Evolutionary conservation across 345 rosid species (phyloP), one percentile per base, ranked within the genome.

Genomic region (Aegle marmelos): DNA sequence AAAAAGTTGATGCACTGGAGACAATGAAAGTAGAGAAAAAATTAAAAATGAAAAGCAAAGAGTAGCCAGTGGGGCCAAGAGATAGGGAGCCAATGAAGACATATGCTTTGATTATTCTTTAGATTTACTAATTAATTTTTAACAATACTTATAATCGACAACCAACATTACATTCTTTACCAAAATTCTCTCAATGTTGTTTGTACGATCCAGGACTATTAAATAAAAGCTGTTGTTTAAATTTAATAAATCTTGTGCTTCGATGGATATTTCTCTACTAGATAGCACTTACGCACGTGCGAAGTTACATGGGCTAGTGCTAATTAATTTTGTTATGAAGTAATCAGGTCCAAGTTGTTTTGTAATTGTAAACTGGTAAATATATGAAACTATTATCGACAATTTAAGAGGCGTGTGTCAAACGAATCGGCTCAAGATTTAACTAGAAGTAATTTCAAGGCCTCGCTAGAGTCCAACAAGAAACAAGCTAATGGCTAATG

Each of bases 111-210:
- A 58, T 60, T 59, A 27, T 57, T 58, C 65, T 33, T 25, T 59
- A 24, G 14, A 57, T 45, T 19, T 22, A 45, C 6, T 41, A 31
- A 9, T 6, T 33, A 53, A 2, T 17, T 37, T 69, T 25, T 30
- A 21, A 21, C 34, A 33, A 54, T 57, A 22, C 34, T 22, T 28
- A 17, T n/a, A 5, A 57, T 6, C 62, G 53, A 66, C 6, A 56
- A 78, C 57, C 80, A 36, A 66, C 72, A 9, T 17, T 41, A 78
- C 82, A 81, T 68, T 79, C 79, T 41, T 74, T 16, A 71, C 76
- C 75, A 70, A 74, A 45, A 76, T 82, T 72, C 85, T 45, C 64
- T 63, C 50, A 2, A n/a, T 24, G 66, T 36, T 16, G 6, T 53
- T 53, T 36, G 6, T 53, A 53, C 57, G 7, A 16, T 1, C 57